Evolutionary conservation across 176 grass and related monocot genomes (phyloP), one percentile per base, ranked within the genome.

Genomic region (Aegilops tauschii): DNA sequence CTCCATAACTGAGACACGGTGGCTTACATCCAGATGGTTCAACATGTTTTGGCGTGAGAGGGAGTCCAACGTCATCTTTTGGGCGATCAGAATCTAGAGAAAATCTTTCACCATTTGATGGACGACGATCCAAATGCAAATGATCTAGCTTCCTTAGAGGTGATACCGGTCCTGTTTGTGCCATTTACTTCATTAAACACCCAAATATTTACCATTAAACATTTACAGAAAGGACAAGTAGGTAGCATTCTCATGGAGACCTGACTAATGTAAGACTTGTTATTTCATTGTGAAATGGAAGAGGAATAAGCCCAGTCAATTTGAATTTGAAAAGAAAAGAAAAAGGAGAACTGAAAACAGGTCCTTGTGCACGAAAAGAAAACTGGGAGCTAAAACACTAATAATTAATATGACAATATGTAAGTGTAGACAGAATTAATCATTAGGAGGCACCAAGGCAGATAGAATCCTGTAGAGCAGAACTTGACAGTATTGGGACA

Each of bases 1-100:
- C 23, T 82, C 20, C 20, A 81, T 21, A 84, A 58, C 69, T 86
- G 59, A 56, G 65, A 40, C 39, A 72, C 40, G 32, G 86, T 81
- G 72, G 73, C 92, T 96, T 99, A 99, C 97, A 99, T 92, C 86
- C 80, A 82, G 87, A 30, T 70, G 90, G 65, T 88, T 99, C 94
- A 78, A 91, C 71, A 89, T 94, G 85, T 96, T 94, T 99, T 13
- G 94, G 89, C 4, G 90, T 90, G 88, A 89, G 86, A 73, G 94
- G 92, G 7, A 74, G 90, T 82, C 82, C 92, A 65, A 50, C n/a
- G 65, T 91, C 96, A 81, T 96, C 92, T 85, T 98, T 98, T 69
- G 81, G 69, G 67, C 35, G 67, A 82, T 89, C 83, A 64, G 78
- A 89, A 80, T 93, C 93, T 88, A 76, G 71, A 89, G 76, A 87